Conservation (phyloP, 75 land plant species). For the Sequoiadendron giganteum region DNA sequence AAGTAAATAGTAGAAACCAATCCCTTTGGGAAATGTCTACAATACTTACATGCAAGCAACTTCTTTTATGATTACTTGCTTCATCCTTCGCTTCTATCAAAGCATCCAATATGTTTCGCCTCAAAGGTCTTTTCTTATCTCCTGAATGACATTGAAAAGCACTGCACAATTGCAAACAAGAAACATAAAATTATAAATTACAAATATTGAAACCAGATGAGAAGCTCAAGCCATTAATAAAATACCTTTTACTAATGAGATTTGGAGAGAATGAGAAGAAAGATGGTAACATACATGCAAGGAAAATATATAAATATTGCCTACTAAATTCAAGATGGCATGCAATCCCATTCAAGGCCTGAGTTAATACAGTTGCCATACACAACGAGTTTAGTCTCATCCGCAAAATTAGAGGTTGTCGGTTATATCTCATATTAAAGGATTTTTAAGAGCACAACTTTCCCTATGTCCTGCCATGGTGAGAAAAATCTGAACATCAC, state of each 20-base stretch:
- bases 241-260: not conserved
- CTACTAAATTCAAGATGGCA: not conserved
- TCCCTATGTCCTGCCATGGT: too few relatives aligned
- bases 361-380: not conserved
- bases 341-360: not conserved
- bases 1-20: not conserved
- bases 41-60: conserved; percentile 22
- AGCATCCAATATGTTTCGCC: conserved; percentile 20
- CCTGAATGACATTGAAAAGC: conserved; percentile 10
- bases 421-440: too few relatives aligned
- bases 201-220: not conserved
- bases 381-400: not conserved
- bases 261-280: not conserved
- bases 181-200: not conserved
- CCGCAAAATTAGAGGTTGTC: not conserved
- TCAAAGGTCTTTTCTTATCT: conserved; percentile 5
- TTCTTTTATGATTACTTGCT: conserved; percentile 22
- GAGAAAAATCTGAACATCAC: too few relatives aligned
- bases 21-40: not conserved
- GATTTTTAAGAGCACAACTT: too few relatives aligned
- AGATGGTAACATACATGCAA: not conserved
- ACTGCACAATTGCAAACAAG: not conserved
- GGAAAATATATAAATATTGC: not conserved
- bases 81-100: conserved; percentile 26
- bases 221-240: too few relatives aligned